Conservation (phyloP, 2,329 filamentous ascomycete species). For the Macrophomina tecta region DNA sequence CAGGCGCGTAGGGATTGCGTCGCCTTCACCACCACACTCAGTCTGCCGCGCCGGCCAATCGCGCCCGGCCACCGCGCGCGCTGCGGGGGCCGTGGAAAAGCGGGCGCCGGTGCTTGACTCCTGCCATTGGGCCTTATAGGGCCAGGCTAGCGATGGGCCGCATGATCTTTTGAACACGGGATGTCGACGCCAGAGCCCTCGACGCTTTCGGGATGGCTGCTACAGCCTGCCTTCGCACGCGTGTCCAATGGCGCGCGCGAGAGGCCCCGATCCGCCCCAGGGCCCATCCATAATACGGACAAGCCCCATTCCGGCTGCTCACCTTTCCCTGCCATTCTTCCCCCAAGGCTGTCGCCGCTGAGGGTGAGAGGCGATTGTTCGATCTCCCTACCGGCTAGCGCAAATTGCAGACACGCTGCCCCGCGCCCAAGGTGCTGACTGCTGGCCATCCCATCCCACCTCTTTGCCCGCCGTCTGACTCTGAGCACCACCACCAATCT, state of each 20-base stretch:
- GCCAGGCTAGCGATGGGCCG: slow-evolving; percentile 37
- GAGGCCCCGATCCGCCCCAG: slow-evolving; percentile 23
- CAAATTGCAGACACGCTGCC: slow-evolving; percentile 22
- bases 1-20: slow-evolving; percentile 2
- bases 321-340: slow-evolving; percentile 27
- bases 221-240: slow-evolving; percentile 25
- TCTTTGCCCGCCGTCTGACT: slow-evolving; percentile 19
- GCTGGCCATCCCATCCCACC: slow-evolving; percentile 18
- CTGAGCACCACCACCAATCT: slow-evolving; percentile 26
- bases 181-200: slow-evolving; percentile 32
- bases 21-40: slow-evolving; percentile 22
- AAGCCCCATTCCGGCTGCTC: slow-evolving; percentile 26
- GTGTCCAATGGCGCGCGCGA: slow-evolving; percentile 23
- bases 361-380: slow-evolving; percentile 24
- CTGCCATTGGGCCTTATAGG: slow-evolving; percentile 30
- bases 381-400: slow-evolving; percentile 23
- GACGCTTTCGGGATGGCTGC: slow-evolving; percentile 26
- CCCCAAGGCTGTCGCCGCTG: slow-evolving; percentile 22
- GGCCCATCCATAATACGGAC: slow-evolving; percentile 30
- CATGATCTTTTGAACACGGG: slow-evolving; percentile 50
- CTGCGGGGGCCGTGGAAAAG: slow-evolving; percentile 8
- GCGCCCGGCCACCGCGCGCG: not conserved
- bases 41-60: slow-evolving; percentile 15
- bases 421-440: slow-evolving; percentile 21
- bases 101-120: slow-evolving; percentile 16